Evolutionary conservation across 2,329 filamentous ascomycete genomes (phyloP).

Genomic region (Graphilbum ipis-grandicollis): DNA sequence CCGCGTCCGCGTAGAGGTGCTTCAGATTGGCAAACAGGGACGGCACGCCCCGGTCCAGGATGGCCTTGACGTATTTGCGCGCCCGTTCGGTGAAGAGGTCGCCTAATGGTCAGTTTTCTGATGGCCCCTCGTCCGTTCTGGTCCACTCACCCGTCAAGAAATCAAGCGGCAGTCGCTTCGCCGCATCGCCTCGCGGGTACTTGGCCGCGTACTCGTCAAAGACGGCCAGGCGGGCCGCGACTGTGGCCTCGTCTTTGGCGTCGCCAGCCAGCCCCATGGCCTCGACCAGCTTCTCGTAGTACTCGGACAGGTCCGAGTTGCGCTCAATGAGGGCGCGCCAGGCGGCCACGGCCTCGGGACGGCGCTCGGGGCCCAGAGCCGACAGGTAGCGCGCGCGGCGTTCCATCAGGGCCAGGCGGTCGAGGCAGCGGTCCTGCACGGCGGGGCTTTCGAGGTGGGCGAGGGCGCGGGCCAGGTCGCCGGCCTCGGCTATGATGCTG

Average conservation of each 20-base stretch:
- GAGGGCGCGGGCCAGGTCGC: slow-evolving; percentile 66
- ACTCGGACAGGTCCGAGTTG: slow-evolving; percentile 73
- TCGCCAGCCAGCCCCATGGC: slow-evolving; percentile 39
- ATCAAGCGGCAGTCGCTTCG: slow-evolving; percentile 72
- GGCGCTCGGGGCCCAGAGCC: slow-evolving; percentile 44
- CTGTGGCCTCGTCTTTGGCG: slow-evolving; percentile 34
- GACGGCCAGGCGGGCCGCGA: slow-evolving; percentile 40
- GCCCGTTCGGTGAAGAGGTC: slow-evolving; percentile 67
- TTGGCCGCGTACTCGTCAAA: slow-evolving; percentile 70
- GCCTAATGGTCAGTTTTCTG: no score
- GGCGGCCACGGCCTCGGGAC: slow-evolving; percentile 63
- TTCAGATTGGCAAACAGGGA: slow-evolving; percentile 97
- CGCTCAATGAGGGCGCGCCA: slow-evolving; percentile 70
- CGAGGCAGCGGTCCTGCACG: slow-evolving; percentile 61
- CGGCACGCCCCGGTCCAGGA: slow-evolving; percentile 83
- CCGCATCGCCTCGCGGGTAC: slow-evolving; percentile 67
- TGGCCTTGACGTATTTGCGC: slow-evolving; percentile 61
- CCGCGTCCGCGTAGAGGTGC: slow-evolving; percentile 63
- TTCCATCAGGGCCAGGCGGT: slow-evolving; percentile 75
- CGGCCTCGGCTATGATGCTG: slow-evolving; percentile 76
- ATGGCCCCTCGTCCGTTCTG: no score
- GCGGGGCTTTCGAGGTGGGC: slow-evolving; percentile 68
- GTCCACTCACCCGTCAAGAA: slow-evolving; percentile 18
- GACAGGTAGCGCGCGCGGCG: slow-evolving; percentile 69
- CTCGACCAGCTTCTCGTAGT: slow-evolving; percentile 64